Evolutionary conservation across 2,329 filamentous ascomycete species (phyloP).

Genomic region (Clarireedia paspali): DNA sequence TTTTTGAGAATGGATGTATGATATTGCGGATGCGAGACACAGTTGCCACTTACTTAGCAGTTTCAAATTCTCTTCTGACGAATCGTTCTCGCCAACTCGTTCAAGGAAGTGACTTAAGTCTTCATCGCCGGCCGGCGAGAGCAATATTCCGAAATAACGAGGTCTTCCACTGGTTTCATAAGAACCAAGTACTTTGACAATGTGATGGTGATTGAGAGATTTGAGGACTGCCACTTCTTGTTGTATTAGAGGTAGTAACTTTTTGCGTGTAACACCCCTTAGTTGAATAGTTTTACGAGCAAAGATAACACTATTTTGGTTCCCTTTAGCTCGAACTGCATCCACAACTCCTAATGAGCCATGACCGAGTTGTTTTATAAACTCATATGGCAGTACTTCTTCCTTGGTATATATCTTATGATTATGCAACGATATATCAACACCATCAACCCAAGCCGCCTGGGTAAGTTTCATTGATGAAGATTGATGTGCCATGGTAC

Average conservation of each 20-base stretch:
- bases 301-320: not conserved
- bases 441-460: not conserved
- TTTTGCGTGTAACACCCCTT: slow-evolving; percentile 11
- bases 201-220: slow-evolving; percentile 12
- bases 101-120: slow-evolving; percentile 16
- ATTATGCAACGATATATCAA: not conserved
- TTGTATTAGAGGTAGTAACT: slow-evolving; percentile 13
- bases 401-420: slow-evolving; percentile 11
- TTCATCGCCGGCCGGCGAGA: slow-evolving; percentile 15
- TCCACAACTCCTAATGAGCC: slow-evolving; percentile 15
- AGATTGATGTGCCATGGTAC: too few relatives aligned
- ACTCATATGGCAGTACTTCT: slow-evolving; percentile 8
- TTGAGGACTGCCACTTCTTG: slow-evolving; percentile 13
- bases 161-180: slow-evolving; percentile 14
- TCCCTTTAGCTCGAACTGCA: slow-evolving; percentile 6
- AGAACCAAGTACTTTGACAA: slow-evolving; percentile 13
- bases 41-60: slow-evolving; percentile 9
- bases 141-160: slow-evolving; percentile 13
- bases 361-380: slow-evolving; percentile 13
- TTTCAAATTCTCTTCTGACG: slow-evolving; percentile 9
- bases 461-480: not conserved
- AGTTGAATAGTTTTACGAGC: slow-evolving; percentile 15
- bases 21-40: slow-evolving; percentile 15
- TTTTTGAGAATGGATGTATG: slow-evolving; percentile 14
- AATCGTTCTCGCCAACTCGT: slow-evolving; percentile 13